Conservation (phyloP, 2,329 filamentous ascomycete species). For the Bipolaris cookei region DNA sequence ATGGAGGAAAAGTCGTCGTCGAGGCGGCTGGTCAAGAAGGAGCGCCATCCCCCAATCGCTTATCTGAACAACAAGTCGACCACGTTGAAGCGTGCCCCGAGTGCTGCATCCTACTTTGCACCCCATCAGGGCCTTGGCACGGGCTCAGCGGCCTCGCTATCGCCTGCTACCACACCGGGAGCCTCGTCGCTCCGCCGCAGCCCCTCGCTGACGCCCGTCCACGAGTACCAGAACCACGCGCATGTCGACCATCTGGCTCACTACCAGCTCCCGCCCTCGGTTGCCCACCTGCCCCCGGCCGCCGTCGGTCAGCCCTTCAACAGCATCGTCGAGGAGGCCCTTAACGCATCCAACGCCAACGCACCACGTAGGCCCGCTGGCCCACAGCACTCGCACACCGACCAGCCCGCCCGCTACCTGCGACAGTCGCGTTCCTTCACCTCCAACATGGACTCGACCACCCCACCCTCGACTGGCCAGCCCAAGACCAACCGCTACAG, state of each 20-base stretch:
- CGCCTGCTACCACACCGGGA: constrained; percentile 15
- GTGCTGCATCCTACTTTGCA: constrained; percentile 29
- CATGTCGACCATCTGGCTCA: constrained; percentile 9
- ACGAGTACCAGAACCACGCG: constrained; percentile 20
- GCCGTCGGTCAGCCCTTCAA: constrained; percentile 49
- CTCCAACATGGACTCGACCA: constrained; percentile 52
- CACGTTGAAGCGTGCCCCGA: constrained; percentile 29
- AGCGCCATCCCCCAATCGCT: constrained; percentile 26
- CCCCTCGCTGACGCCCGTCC: constrained; percentile 27
- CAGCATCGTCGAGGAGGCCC: constrained; percentile 43
- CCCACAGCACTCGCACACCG: constrained; percentile 38
- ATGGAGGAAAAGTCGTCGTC: constrained; percentile 29
- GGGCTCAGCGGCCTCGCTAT: constrained; percentile 6
- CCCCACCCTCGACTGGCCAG: constrained; percentile 45
- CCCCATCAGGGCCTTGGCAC: constrained; percentile 16
- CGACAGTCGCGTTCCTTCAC: constrained; percentile 53
- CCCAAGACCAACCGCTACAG: constrained; percentile 49
- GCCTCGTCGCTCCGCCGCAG: constrained; percentile 21
- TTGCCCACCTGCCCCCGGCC: constrained; percentile 19
- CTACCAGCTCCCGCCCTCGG: constrained; percentile 11
- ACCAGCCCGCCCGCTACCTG: constrained; percentile 38
- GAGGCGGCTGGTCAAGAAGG: constrained; percentile 27
- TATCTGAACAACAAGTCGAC: constrained; percentile 25
- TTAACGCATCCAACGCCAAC: constrained; percentile 22
- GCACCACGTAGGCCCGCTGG: constrained; percentile 33